A percentile compares a stretch with the other conserved stretches of the same genome.
Conservation (phyloP, 2,329 filamentous ascomycete genomes). For the Pezicula radicicola region DNA sequence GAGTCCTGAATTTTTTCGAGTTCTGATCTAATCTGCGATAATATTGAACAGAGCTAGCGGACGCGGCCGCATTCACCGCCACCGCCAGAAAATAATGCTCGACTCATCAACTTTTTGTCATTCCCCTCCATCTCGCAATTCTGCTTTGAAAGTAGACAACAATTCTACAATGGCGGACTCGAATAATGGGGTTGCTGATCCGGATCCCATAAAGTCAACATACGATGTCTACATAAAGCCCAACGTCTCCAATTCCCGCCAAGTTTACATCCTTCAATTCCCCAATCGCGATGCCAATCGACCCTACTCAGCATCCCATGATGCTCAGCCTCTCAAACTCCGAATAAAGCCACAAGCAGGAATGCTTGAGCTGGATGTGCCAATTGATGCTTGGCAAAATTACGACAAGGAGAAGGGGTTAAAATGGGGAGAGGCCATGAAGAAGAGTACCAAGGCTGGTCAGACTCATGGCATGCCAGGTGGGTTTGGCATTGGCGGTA, state of each 20-base stretch:
- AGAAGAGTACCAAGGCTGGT: constrained; percentile 53
- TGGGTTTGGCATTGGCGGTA: constrained; percentile 63
- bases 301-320: constrained; percentile 54
- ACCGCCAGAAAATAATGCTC: not conserved
- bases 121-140: not conserved
- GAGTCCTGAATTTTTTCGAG: not conserved
- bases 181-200: constrained; percentile 32
- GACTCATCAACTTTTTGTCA: not conserved
- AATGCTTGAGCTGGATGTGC: constrained; percentile 90
- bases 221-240: constrained; percentile 90
- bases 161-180: not conserved
- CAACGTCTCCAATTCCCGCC: constrained; percentile 55
- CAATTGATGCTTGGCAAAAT: constrained; percentile 62
- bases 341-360: constrained; percentile 80
- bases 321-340: constrained; percentile 64
- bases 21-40: too few species aligned
- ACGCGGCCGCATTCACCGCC: not conserved
- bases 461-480: constrained; percentile 70
- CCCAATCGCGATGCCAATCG: constrained; percentile 66
- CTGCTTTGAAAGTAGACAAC: not conserved
- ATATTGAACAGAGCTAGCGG: not conserved
- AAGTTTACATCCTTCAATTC: constrained; percentile 84
- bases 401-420: constrained; percentile 85
- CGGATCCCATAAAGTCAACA: constrained; percentile 67
- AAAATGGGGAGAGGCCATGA: constrained; percentile 75